These are phyloP conservation scores for Nicotiana tomentosiformis DNA, from an alignment of 257 asterid genomes.

Conservation along the genomic window DNA sequence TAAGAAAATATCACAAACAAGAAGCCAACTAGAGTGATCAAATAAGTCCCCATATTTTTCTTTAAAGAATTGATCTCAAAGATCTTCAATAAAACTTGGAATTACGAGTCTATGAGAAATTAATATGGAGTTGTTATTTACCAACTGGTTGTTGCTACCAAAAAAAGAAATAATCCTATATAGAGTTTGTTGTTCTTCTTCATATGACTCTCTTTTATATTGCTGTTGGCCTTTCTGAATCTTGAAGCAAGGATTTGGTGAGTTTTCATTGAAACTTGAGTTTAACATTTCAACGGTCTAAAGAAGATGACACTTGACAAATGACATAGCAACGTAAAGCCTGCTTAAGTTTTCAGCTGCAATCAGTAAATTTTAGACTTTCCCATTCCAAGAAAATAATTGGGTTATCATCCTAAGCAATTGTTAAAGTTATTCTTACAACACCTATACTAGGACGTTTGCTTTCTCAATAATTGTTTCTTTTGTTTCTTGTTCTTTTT, in stretches of 20 bases:
- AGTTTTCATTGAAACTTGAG: constrained; percentile 14
- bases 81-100: not conserved
- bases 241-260: constrained; percentile 39
- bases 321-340: not conserved
- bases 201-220: not conserved
- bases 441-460: not conserved
- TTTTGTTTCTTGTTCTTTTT: not conserved
- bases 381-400: not conserved
- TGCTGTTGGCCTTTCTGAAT: constrained; percentile 29
- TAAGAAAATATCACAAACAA: constrained; percentile 29
- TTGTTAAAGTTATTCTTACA: not conserved
- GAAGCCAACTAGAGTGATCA: constrained; percentile 20
- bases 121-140: constrained; percentile 12
- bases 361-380: too few species aligned
- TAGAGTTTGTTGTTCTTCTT: not conserved
- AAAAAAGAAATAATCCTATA: not conserved
- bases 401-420: not conserved
- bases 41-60: constrained; percentile 27
- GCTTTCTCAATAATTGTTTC: not conserved
- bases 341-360: too few species aligned
- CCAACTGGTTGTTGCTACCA: constrained; percentile 56
- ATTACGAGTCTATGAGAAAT: not conserved
- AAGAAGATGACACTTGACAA: constrained; percentile 1
- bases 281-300: constrained; percentile 17
- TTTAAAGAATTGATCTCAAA: not conserved